These are phyloP conservation scores for Hippophae gyantsensis DNA, from an alignment of 306 rosid genomes.

Conservation along the genomic window DNA sequence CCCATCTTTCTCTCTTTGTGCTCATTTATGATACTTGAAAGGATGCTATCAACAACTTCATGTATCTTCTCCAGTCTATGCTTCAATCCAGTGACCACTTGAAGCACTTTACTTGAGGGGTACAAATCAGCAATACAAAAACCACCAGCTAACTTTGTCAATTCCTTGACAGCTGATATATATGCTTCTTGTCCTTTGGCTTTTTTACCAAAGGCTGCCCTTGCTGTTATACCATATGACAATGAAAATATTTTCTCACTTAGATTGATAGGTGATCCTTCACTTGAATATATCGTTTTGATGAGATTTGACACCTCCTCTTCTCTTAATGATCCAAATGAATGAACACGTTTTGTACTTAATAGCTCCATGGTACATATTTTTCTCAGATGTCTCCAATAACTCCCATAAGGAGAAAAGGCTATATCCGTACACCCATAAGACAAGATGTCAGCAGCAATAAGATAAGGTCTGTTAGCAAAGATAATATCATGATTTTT, in stretches of 20 bases:
- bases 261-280: slow-evolving; percentile 15
- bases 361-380: slow-evolving; percentile 24
- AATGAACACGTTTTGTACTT: slow-evolving; percentile 28
- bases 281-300: slow-evolving; percentile 7
- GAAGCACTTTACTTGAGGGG: slow-evolving; percentile 18
- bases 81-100: slow-evolving; percentile 15
- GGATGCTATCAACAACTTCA: slow-evolving; percentile 8
- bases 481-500: slow-evolving; percentile 30
- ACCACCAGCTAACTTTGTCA: slow-evolving; percentile 3
- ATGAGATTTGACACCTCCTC: slow-evolving; percentile 25
- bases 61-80: slow-evolving; percentile 17
- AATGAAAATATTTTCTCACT: neutral
- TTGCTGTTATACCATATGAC: slow-evolving; percentile 3
- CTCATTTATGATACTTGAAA: slow-evolving; percentile 16
- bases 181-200: slow-evolving; percentile 18
- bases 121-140: slow-evolving; percentile 16
- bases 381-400: slow-evolving; percentile 44
- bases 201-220: slow-evolving; percentile 20
- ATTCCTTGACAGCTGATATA: neutral
- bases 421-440: slow-evolving; percentile 13
- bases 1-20: slow-evolving; percentile 2
- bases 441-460: slow-evolving; percentile 5
- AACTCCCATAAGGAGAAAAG: slow-evolving; percentile 29
- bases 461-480: slow-evolving; percentile 13
- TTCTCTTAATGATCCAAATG: slow-evolving; percentile 21